Base-by-base conservation (phyloP, 257 asterid species). In the Solanum dulcamara region DNA sequence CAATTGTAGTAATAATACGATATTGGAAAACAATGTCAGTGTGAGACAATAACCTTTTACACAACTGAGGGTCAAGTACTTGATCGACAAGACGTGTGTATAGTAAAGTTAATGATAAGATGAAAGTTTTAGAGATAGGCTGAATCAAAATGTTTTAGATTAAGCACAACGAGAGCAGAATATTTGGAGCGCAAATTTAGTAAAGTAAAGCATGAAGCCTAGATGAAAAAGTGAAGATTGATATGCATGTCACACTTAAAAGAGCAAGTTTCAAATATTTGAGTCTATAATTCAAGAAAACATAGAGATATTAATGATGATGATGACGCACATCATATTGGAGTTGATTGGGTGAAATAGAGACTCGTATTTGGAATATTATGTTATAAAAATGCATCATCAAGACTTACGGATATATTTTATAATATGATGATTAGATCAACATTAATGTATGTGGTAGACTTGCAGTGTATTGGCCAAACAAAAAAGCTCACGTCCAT, bases 361-460 rank as follows among this genome's bases (percentile, higher is more conserved):
- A n/a, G 10, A 1, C 1, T 57, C 7, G 0, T 1, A 1, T 57
- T 0, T 2, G 3, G 1, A 1, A 14, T 26, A 2, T 12, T 62
- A 0, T 26, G 10, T 62, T 1, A 26, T 62, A 12, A 60, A 3
- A 20, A 5, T 8, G 22, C 5, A 0, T 5, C 7, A 14, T 2
- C 22, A 50, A 50, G 2, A 2, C 57, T 12, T 46, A 46, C 12
- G 4, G 0, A 13, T 10, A 12, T 3, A 13, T 6, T 6, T 6
- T 51, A 51, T 4, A 51, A 0, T 1, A 3, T 51, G 24, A 51
- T 18, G n/a, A 2, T 51, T 51, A 17, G 3, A 51, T 3, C 10
- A 5, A 1, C 2, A 51, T 51, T 5, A 18, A 13, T 15, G 3
- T 50, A 50, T 1, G 20, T 7, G 4, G 10, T 2, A 40, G 10